phyloP scores from a whole-genome alignment of 1,139 yeast genomes.

The Kluyveromyces marxianus region DNA sequence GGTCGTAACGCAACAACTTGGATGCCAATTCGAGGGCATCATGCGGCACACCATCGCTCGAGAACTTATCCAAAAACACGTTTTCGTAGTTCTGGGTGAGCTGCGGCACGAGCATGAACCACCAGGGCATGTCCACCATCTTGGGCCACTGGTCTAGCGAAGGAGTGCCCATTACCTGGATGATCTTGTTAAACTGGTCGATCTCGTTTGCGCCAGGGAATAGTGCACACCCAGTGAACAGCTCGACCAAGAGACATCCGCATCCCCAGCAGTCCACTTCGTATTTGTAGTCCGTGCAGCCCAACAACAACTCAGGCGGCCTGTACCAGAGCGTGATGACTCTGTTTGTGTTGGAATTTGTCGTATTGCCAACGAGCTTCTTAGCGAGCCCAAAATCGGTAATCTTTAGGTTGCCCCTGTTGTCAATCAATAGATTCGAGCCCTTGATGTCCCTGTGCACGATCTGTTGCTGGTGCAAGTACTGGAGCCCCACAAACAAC shows the following conservation, averaged over 20 bases:
- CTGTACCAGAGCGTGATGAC: constrained; percentile 96
- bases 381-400: constrained; percentile 96
- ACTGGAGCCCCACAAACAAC: constrained; percentile 69
- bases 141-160: constrained; percentile 69
- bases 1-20: constrained; percentile 60
- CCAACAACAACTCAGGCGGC: constrained; percentile 88
- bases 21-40: constrained; percentile 55
- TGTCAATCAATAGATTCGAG: constrained; percentile 74
- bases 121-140: constrained; percentile 80
- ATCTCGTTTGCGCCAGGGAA: constrained; percentile 89
- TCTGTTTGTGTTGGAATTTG: constrained; percentile 68
- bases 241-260: constrained; percentile 82
- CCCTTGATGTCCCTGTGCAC: constrained; percentile 94
- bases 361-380: constrained; percentile 42
- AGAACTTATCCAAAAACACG: constrained; percentile 43
- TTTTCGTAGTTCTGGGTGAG: constrained; percentile 32
- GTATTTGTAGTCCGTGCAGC: constrained; percentile 82
- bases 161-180: constrained; percentile 85
- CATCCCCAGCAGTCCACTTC: constrained; percentile 97
- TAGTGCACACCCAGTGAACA: constrained; percentile 65
- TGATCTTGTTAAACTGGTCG: constrained; percentile 70
- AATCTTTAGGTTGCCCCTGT: constrained; percentile 65
- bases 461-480: constrained; percentile 70
- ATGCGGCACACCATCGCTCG: constrained; percentile 34
- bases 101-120: constrained; percentile 67